Percentiles rank a stretch among this genome's conserved stretches.
Evolutionary conservation across 192 early-diverging fungal genomes (phyloP).

Genomic region (Gaertneriomyces sp.): DNA sequence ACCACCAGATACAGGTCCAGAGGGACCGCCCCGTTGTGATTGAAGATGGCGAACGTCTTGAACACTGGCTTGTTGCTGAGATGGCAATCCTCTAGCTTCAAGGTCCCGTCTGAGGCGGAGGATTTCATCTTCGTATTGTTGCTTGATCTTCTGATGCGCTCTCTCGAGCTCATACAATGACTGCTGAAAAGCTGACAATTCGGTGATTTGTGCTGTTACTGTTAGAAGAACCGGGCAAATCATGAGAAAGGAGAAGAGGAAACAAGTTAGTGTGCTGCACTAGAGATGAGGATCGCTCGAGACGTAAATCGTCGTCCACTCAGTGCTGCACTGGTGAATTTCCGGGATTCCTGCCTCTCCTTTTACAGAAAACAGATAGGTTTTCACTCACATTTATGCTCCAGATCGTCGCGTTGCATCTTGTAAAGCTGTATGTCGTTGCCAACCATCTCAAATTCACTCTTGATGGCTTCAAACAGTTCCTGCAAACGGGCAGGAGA

Average conservation of each 20-base stretch:
- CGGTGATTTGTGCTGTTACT: constrained; percentile 74
- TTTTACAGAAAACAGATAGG: not conserved
- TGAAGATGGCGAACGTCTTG: constrained; percentile 46
- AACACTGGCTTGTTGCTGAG: constrained; percentile 43
- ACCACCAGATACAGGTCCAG: constrained; percentile 21
- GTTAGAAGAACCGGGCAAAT: constrained; percentile 16
- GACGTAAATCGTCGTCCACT: not conserved
- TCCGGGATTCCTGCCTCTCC: not conserved
- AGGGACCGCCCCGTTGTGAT: constrained; percentile 8
- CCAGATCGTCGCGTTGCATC: constrained; percentile 80
- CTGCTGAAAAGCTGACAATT: constrained; percentile 76
- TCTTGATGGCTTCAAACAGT: constrained; percentile 74
- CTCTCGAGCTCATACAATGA: constrained; percentile 76
- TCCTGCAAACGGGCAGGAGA: constrained; percentile 47
- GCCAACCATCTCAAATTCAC: constrained; percentile 72
- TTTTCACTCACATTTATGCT: constrained; percentile 71
- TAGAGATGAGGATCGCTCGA: not conserved
- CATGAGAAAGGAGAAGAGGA: not conserved
- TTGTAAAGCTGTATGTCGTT: constrained; percentile 72
- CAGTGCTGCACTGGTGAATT: not conserved
- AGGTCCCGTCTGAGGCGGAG: constrained; percentile 75
- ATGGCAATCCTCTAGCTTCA: constrained; percentile 43
- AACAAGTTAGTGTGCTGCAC: not conserved
- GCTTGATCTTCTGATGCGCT: constrained; percentile 71
- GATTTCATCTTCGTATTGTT: constrained; percentile 88